Evolutionary conservation across 2,329 filamentous ascomycete species (phyloP), one percentile per base, ranked within the genome.

Genomic region (Aspergillus intermedius): DNA sequence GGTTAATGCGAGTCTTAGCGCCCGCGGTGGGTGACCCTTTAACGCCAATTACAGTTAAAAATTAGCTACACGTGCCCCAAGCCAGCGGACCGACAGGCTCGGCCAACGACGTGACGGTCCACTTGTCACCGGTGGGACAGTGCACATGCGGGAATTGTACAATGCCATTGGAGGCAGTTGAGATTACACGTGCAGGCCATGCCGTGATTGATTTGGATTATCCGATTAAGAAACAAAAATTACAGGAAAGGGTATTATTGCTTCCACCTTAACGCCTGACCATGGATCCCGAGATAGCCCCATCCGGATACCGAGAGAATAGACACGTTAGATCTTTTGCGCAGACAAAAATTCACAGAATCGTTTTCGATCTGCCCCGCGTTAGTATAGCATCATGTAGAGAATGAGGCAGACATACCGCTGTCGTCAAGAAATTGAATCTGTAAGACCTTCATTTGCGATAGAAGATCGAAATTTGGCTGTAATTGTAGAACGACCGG

Each of bases 381-480:
- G 13, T 43, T 10, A 43, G 5, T 42, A 45, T 47, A 39, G 21
- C 42, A 19, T 44, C 17, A 13, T 9, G 44, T 42, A 12, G 23
- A 8, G 12, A 17, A 8, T 15, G 45, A 21, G 21, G 21, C 39
- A 60, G 25, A 30, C 60, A 49, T 57, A 70, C 69, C 70, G 45
- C 63, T 49, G 42, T 69, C 61, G 39, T 72, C 68, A 19, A 73
- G 59, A 49, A 73, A 72, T 28, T 59, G 53, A 39, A 73, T 64
- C 41, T 65, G 59, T 37, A 73, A 43, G 34, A 54, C 60, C 48
- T 64, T 67, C 67, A 73, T 66, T 49, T 68, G 58, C 7, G 67
- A 52, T n/a, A 72, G 54, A 39, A 70, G 56, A 5, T 73, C 70
- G 46, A 71, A 71, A 47, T 71, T 72, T 2, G 69, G 67, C 41